Evolutionary conservation across 2,329 filamentous ascomycete species (phyloP), one percentile per base, ranked within the genome.

Genomic region (Epichloe amarillans): DNA sequence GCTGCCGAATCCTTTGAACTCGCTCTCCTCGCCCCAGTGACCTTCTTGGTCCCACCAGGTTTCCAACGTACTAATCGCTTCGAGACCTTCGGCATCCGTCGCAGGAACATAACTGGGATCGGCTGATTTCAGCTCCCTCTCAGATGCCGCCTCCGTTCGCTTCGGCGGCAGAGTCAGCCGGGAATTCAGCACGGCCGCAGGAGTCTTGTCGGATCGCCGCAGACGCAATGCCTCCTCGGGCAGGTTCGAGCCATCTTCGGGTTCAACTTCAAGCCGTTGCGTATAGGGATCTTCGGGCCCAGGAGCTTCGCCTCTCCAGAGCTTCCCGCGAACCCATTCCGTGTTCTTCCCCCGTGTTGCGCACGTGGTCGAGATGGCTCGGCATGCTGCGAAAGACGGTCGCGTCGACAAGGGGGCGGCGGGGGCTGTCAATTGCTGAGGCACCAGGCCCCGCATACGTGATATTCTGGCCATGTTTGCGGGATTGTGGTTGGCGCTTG

Each of bases 21-120:
- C 58, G 57, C 69, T 72, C 52, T 70, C 69, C 38, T 64, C 52
- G 45, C 67, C 67, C 75, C 77, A 80, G 58, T 79, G 69, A n/a
- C 68, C 67, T n/a, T 66, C 64, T 48, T 68, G 61, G 7, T 78
- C 69, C 76, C 77, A 82, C 77, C 76, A 82, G 26, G 63, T 64
- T 36, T 64, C 64, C 38, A 78, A 53, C 1, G 71, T 66, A 40
- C 70, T 71, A 12, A 79, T 69, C 47, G 71, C 65, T 53, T 74
- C 70, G 2, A 81, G 66, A 0, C 66, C 73, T 0, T 69, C 66
- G 7, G 67, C 66, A 4, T 63, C 64, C 14, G 64, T 63, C 15
- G 77, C 78, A 3, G 76, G 75, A 3, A 62, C 59, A 60, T 80
- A 81, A 7, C 58, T 60, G 11, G 66, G 59, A 35, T 68, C 62